These are phyloP conservation scores for Barbatosphaeria neglecta DNA, from an alignment of 495 filamentous ascomycete species.

Conservation along the genomic window DNA sequence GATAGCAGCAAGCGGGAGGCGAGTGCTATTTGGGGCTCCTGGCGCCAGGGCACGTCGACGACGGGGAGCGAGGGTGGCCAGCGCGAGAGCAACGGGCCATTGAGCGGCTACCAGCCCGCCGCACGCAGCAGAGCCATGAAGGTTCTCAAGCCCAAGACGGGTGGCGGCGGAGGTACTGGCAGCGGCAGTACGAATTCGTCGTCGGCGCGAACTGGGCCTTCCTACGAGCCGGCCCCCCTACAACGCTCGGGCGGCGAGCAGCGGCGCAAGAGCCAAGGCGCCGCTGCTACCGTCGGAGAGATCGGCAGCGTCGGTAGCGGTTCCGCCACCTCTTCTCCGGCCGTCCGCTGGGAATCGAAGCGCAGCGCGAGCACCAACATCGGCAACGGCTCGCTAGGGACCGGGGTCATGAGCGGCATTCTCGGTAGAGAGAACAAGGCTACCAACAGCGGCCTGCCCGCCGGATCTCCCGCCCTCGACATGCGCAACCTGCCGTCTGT, in stretches of 20 bases:
- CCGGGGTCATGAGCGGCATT: conserved; percentile 2
- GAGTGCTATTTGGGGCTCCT: conserved; percentile 51
- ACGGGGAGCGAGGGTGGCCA: conserved; percentile 29
- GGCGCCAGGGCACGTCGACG: conserved; percentile 48
- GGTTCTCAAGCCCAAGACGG: conserved; percentile 57
- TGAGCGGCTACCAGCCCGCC: conserved; percentile 48
- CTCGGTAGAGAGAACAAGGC: conserved; percentile 12
- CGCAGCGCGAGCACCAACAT: conserved; percentile 15
- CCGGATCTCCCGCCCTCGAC: conserved; percentile 14
- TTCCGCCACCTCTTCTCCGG: conserved; percentile 12
- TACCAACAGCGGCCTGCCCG: not conserved
- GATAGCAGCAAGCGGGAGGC: conserved; percentile 31
- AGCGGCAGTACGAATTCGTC: no score
- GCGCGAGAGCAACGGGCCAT: conserved; percentile 32
- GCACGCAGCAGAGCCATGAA: conserved; percentile 57
- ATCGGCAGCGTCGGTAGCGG: conserved; percentile 5
- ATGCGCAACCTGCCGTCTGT: conserved; percentile 19
- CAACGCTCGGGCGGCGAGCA: conserved; percentile 23
- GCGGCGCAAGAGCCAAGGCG: conserved; percentile 25
- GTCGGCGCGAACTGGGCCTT: conserved; percentile 29
- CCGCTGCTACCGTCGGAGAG: conserved; percentile 7
- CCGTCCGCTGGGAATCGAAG: conserved; percentile 29
- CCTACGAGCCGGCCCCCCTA: conserved; percentile 31
- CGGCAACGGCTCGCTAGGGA: not conserved
- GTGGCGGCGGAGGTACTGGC: no score